phyloP scores from a whole-genome alignment of 2,329 filamentous ascomycete species.

The Bipolaris gigantea region DNA sequence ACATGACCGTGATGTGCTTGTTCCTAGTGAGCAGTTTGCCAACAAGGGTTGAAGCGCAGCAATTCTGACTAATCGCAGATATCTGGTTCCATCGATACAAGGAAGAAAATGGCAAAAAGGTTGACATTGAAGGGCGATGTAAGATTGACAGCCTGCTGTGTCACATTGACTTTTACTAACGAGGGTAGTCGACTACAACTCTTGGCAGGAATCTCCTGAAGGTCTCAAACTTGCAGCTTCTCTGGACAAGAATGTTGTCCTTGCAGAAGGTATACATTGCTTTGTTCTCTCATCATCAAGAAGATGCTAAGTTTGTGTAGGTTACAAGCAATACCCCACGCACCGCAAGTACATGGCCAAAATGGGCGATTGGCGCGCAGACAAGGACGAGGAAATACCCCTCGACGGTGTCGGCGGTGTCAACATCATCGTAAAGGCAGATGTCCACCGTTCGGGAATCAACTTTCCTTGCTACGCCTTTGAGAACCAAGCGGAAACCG shows the following conservation, averaged over 20 bases:
- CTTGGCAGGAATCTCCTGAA: conserved; percentile 93
- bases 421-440: conserved; percentile 95
- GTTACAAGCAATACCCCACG: conserved; percentile 92
- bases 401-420: conserved; percentile 97
- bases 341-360: conserved; percentile 85
- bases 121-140: conserved; percentile 94
- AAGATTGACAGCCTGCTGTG: conserved; percentile 42
- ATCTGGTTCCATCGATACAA: conserved; percentile 95
- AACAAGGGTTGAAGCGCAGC: not conserved
- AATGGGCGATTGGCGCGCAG: conserved; percentile 88
- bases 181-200: conserved; percentile 88
- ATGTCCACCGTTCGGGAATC: conserved; percentile 94
- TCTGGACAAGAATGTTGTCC: conserved; percentile 76
- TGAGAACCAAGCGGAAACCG: conserved; percentile 98
- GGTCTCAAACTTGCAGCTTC: conserved; percentile 72
- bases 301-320: conserved; percentile 48
- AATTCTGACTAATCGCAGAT: conserved; percentile 58
- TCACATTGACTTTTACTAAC: not conserved
- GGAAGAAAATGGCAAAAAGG: conserved; percentile 60
- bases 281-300: not conserved
- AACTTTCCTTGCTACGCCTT: conserved; percentile 97
- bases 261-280: conserved; percentile 75
- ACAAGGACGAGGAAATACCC: conserved; percentile 89
- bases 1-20: conserved; percentile 88
- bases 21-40: conserved; percentile 73